These are phyloP conservation scores for Ceratocystis papillata DNA, from an alignment of 2,329 filamentous ascomycete species.

Conservation along the genomic window DNA sequence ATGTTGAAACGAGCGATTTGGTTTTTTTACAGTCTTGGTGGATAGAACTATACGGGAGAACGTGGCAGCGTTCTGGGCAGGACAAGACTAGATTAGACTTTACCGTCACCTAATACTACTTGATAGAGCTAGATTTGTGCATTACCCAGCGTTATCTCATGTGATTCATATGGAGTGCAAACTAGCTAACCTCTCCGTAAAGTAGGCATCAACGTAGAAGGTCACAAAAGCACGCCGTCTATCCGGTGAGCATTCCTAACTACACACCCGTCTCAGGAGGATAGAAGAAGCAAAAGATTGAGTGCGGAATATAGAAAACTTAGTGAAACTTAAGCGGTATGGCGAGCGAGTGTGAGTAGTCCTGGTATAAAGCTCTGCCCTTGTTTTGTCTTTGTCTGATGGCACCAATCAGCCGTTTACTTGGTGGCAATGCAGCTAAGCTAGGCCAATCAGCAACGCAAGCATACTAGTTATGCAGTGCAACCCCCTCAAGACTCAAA, in stretches of 20 bases:
- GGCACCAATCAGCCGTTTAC: background rate
- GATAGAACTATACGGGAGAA: background rate
- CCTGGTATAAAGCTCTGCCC: background rate
- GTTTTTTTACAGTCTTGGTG: background rate
- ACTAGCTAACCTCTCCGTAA: no score
- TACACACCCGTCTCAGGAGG: no score
- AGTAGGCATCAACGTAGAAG: no score
- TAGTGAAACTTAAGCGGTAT: background rate
- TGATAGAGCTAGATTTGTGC: no score
- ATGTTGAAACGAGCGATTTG: conserved; percentile 8
- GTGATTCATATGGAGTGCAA: no score
- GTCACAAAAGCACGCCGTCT: no score
- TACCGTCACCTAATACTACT: no score
- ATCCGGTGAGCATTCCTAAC: no score
- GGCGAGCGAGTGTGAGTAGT: background rate
- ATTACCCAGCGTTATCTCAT: no score
- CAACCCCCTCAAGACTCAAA: background rate
- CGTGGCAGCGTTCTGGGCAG: background rate
- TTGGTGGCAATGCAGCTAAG: background rate
- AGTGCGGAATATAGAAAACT: background rate
- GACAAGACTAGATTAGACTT: background rate
- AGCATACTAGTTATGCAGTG: background rate
- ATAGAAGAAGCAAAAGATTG: background rate
- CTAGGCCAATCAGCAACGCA: no score
- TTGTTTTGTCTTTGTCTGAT: background rate